Evolutionary conservation across 2,329 filamentous ascomycete genomes (phyloP).

Genomic region (Aureobasidium sp.): DNA sequence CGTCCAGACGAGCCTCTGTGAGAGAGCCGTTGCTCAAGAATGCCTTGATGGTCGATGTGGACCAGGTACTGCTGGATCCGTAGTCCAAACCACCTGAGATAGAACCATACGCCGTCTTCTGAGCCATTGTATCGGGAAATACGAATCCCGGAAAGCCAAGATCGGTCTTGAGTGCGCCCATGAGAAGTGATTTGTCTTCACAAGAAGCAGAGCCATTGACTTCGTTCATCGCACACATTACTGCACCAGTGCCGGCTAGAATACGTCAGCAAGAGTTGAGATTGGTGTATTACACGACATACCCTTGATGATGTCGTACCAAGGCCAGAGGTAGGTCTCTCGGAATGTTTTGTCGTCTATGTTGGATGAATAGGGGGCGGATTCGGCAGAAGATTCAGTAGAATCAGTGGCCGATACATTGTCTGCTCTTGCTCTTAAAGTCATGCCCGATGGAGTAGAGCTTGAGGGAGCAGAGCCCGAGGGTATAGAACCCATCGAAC

Average conservation of each 20-base stretch:
- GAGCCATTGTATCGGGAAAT: conserved; percentile 51
- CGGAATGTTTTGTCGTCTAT: conserved; percentile 33
- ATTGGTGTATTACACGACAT: background rate
- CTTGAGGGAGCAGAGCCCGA: background rate
- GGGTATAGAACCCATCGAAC: background rate
- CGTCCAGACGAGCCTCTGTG: conserved; percentile 41
- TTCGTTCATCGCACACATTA: conserved; percentile 23
- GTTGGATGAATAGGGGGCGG: conserved; percentile 18
- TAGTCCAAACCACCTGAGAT: conserved; percentile 66
- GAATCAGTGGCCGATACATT: background rate
- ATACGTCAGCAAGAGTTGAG: background rate
- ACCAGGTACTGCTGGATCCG: conserved; percentile 40
- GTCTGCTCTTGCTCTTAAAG: background rate
- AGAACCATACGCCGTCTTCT: background rate
- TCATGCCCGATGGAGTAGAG: background rate
- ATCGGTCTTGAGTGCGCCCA: conserved; percentile 80
- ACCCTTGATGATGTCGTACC: conserved; percentile 31
- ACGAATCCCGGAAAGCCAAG: conserved; percentile 85
- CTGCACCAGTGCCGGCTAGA: conserved; percentile 26
- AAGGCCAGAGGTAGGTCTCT: conserved; percentile 36
- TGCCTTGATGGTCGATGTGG: conserved; percentile 2
- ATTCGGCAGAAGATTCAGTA: background rate
- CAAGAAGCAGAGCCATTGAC: conserved; percentile 26
- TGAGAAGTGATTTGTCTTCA: conserved; percentile 17
- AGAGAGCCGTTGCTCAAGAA: conserved; percentile 34